Conservation (phyloP, 2,329 filamentous ascomycete species). For the Trichoderma sp. region DNA sequence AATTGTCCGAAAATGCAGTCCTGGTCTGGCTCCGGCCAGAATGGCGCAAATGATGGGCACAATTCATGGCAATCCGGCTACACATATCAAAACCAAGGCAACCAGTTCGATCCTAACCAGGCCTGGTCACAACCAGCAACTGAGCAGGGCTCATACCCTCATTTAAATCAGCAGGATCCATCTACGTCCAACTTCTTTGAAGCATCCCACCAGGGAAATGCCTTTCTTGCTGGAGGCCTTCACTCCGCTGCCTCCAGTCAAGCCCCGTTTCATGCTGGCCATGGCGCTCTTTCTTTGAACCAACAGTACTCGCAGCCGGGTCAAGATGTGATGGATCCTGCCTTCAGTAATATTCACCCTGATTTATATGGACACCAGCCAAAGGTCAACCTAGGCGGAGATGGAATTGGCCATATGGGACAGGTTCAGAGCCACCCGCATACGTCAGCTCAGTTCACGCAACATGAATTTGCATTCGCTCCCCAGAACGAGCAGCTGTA, state of each 20-base stretch:
- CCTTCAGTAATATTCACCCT: slow-evolving; percentile 40
- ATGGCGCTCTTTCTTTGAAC: slow-evolving; percentile 35
- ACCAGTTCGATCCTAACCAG: slow-evolving; percentile 43
- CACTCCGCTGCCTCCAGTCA: slow-evolving; percentile 35
- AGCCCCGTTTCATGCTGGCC: slow-evolving; percentile 34
- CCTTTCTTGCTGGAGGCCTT: slow-evolving; percentile 36
- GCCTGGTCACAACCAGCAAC: slow-evolving; percentile 41
- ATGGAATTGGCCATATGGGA: slow-evolving; percentile 28
- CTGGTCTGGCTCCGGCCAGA: slow-evolving; percentile 41
- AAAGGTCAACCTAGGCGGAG: slow-evolving; percentile 33
- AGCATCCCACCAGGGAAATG: slow-evolving; percentile 34
- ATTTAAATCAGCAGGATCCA: slow-evolving; percentile 36
- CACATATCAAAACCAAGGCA: slow-evolving; percentile 36
- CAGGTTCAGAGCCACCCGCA: slow-evolving; percentile 37
- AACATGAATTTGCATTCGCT: slow-evolving; percentile 38
- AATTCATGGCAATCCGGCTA: slow-evolving; percentile 40
- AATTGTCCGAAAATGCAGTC: slow-evolving; percentile 42
- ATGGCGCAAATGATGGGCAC: slow-evolving; percentile 38
- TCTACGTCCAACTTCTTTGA: slow-evolving; percentile 39
- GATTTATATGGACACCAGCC: slow-evolving; percentile 41
- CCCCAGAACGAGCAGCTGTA: slow-evolving; percentile 37
- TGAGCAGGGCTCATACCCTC: slow-evolving; percentile 38
- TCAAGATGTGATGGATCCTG: slow-evolving; percentile 39
- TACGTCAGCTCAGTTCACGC: slow-evolving; percentile 37
- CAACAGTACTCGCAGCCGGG: slow-evolving; percentile 38